A percentile compares a stretch with the other conserved stretches of the same genome.
Conservation (phyloP, 2,329 filamentous ascomycete species). For the Stromatinia cepivora region DNA sequence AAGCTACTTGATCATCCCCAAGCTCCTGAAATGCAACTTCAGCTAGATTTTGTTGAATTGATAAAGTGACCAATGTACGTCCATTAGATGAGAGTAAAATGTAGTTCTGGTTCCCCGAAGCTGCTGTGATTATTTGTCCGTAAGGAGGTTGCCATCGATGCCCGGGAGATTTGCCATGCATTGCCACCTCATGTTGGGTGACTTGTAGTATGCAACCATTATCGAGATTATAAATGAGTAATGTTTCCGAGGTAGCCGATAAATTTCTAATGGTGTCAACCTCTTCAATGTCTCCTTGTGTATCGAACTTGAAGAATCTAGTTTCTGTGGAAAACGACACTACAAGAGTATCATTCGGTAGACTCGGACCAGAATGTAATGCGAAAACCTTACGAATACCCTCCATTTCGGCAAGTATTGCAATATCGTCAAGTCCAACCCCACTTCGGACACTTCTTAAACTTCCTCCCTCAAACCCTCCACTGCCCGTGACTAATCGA, state of each 20-base stretch:
- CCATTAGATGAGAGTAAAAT: conserved; percentile 76
- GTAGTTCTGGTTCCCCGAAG: conserved; percentile 69
- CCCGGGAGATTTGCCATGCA: conserved; percentile 63
- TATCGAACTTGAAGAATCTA: conserved; percentile 74
- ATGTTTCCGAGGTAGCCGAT: conserved; percentile 66
- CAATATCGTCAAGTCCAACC: conserved; percentile 85
- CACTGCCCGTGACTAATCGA: conserved; percentile 88
- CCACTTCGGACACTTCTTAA: conserved; percentile 89
- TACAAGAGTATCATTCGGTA: conserved; percentile 66
- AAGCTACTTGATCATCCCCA: conserved; percentile 75
- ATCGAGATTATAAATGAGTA: conserved; percentile 67
- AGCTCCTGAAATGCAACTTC: conserved; percentile 61
- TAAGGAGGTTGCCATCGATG: conserved; percentile 58
- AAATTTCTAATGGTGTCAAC: conserved; percentile 74
- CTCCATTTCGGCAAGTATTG: conserved; percentile 76
- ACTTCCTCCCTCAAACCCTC: conserved; percentile 84
- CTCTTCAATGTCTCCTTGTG: conserved; percentile 80
- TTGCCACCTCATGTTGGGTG: conserved; percentile 60
- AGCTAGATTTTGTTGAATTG: conserved; percentile 55
- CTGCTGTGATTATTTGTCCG: conserved; percentile 68
- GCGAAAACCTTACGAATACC: conserved; percentile 73
- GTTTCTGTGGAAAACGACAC: conserved; percentile 84
- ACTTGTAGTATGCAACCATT: conserved; percentile 71
- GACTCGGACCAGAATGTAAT: conserved; percentile 53
- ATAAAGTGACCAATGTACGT: conserved; percentile 67